phyloP scores from a whole-genome alignment of 495 filamentous ascomycete genomes.

The Aspergillus ostianus region DNA sequence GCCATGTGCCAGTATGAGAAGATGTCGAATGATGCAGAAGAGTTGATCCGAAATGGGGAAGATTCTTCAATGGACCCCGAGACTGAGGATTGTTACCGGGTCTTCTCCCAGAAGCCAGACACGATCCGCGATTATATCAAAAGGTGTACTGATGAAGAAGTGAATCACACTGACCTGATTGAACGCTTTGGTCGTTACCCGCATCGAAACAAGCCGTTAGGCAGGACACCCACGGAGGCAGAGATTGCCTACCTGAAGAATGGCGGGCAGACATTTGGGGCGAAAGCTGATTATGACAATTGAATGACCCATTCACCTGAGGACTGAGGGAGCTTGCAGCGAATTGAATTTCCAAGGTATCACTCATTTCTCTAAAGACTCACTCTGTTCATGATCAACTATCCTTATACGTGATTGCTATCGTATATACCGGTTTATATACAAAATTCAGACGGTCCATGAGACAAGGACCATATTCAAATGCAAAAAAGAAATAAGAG shows the following conservation, averaged over 20 bases:
- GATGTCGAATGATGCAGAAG: not conserved
- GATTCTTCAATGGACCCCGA: not conserved
- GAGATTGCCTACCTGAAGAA: not conserved
- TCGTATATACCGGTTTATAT: not conserved
- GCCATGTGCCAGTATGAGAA: constrained; percentile 22
- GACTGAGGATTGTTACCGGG: not conserved
- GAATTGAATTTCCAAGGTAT: too few relatives aligned
- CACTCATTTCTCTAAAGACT: too few relatives aligned
- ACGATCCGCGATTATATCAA: not conserved
- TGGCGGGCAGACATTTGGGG: not conserved
- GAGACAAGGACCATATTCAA: not conserved
- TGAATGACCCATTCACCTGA: not conserved
- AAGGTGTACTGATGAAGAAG: not conserved
- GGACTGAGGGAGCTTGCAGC: too few relatives aligned
- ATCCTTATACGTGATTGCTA: too few relatives aligned
- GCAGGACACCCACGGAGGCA: not conserved
- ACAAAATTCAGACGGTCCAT: not conserved
- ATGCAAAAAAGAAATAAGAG: not conserved
- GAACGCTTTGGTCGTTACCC: not conserved
- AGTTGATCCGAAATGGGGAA: not conserved
- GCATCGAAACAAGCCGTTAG: not conserved
- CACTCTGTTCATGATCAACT: too few relatives aligned
- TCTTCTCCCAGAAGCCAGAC: not conserved
- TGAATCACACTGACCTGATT: not conserved
- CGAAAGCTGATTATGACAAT: constrained; percentile 1